Evolutionary conservation across 2,329 filamentous ascomycete genomes (phyloP).

Genomic region (Sporothrix humicola): DNA sequence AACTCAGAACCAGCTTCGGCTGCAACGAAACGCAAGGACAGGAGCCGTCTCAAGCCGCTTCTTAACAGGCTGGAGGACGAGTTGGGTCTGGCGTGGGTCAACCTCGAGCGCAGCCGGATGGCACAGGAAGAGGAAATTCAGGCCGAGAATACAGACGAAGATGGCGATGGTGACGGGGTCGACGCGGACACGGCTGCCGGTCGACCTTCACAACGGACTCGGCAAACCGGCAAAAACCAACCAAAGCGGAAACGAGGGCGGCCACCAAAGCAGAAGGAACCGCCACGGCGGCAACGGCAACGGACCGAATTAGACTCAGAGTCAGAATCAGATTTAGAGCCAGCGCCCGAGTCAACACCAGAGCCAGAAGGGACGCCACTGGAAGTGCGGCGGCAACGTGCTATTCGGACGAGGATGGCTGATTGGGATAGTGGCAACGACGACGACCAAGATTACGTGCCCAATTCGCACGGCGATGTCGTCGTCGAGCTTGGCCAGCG

Average conservation of each 20-base stretch:
- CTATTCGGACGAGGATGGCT: neutral
- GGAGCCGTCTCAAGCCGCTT: conserved; percentile 29
- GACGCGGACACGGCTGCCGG: neutral
- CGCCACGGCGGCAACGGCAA: neutral
- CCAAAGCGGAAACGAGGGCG: neutral
- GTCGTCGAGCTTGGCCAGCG: too few species aligned
- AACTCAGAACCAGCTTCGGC: neutral
- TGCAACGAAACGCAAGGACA: neutral
- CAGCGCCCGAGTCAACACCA: too few species aligned
- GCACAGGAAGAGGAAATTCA: neutral
- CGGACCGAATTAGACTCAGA: neutral
- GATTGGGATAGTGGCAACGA: neutral
- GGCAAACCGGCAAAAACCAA: neutral
- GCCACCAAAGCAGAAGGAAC: neutral
- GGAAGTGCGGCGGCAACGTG: neutral
- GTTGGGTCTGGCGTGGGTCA: conserved; percentile 20
- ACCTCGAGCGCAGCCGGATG: conserved; percentile 14
- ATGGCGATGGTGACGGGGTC: neutral
- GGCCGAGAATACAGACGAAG: neutral
- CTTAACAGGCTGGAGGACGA: conserved; percentile 35
- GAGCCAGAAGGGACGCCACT: neutral
- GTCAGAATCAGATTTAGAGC: too few species aligned
- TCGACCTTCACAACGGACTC: too few species aligned
- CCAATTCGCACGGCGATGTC: too few species aligned
- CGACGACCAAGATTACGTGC: neutral